A percentile compares a stretch with the other conserved stretches of the same genome.
Conservation (phyloP, 495 filamentous ascomycete species). For the Evansstolkia leycettana region DNA sequence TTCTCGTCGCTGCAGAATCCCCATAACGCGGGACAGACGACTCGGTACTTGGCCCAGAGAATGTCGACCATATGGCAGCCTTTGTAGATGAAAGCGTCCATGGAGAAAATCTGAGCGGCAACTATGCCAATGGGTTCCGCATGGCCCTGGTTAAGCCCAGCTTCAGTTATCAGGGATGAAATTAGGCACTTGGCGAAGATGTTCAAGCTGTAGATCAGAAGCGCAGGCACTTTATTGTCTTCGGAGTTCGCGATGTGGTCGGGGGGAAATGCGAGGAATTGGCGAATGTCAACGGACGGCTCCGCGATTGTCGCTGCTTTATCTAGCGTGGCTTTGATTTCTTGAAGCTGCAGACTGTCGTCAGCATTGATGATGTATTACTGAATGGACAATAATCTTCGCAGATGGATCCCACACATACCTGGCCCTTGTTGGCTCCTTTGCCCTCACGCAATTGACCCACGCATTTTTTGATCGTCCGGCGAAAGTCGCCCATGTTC, state of each 20-base stretch:
- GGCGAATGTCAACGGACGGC: slow-evolving; percentile 50
- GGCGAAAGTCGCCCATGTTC: slow-evolving; percentile 61
- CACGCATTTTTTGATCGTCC: slow-evolving; percentile 55
- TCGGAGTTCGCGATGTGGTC: slow-evolving; percentile 36
- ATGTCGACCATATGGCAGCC: slow-evolving; percentile 71
- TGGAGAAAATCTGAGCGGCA: slow-evolving; percentile 60
- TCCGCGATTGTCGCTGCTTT: slow-evolving; percentile 34
- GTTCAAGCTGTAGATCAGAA: slow-evolving; percentile 76
- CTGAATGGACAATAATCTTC: background rate
- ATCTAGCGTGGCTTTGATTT: slow-evolving; percentile 34
- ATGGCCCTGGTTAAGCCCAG: slow-evolving; percentile 49
- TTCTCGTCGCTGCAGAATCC: slow-evolving; percentile 69
- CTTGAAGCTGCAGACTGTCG: slow-evolving; percentile 21
- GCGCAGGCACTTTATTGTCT: slow-evolving; percentile 47
- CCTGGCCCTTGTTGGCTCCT: slow-evolving; percentile 45
- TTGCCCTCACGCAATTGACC: slow-evolving; percentile 60
- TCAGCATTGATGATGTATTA: slow-evolving; percentile 1
- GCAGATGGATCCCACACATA: too few relatives aligned
- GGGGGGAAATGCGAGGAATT: slow-evolving; percentile 49
- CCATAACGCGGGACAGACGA: slow-evolving; percentile 74
- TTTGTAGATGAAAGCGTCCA: slow-evolving; percentile 51
- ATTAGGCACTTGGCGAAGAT: slow-evolving; percentile 69
- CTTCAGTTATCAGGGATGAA: slow-evolving; percentile 64
- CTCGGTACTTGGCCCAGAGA: slow-evolving; percentile 73
- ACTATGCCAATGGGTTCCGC: slow-evolving; percentile 79